phyloP scores from a whole-genome alignment of 1,139 yeast genomes.

The Pichia sp. region DNA sequence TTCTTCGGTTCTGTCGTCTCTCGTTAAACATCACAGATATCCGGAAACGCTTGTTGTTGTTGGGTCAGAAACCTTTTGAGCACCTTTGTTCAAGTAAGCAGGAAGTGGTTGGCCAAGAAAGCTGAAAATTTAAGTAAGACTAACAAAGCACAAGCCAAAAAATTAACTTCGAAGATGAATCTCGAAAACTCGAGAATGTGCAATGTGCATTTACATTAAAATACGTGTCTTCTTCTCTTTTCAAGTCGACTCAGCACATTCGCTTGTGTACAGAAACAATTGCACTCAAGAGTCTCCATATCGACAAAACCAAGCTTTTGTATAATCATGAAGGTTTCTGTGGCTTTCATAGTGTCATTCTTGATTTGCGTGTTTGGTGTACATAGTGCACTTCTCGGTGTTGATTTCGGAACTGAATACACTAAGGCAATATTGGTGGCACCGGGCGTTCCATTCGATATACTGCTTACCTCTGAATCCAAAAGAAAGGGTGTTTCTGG shows the following conservation, averaged over 20 bases:
- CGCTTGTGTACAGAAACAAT: too few relatives aligned
- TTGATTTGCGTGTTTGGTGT: conserved; percentile 1
- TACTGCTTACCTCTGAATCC: conserved; percentile 83
- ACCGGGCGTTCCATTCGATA: conserved; percentile 83
- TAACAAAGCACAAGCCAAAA: too few relatives aligned
- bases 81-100: background rate
- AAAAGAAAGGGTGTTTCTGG: conserved; percentile 86
- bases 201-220: background rate
- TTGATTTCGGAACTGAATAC: conserved; percentile 86
- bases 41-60: background rate
- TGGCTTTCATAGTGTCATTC: conserved; percentile 1
- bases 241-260: too few relatives aligned
- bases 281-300: too few relatives aligned
- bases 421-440: conserved; percentile 87
- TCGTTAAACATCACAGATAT: background rate
- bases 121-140: too few relatives aligned
- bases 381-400: conserved; percentile 62
- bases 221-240: background rate
- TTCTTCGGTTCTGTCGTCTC: too few relatives aligned
- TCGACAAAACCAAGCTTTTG: too few relatives aligned
- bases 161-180: too few relatives aligned
- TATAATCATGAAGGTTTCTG: too few relatives aligned
- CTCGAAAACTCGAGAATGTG: too few relatives aligned
- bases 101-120: too few relatives aligned
- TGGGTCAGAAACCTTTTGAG: background rate